Base-by-base conservation (phyloP, 306 rosid species). In the Medicago arabica region DNA sequence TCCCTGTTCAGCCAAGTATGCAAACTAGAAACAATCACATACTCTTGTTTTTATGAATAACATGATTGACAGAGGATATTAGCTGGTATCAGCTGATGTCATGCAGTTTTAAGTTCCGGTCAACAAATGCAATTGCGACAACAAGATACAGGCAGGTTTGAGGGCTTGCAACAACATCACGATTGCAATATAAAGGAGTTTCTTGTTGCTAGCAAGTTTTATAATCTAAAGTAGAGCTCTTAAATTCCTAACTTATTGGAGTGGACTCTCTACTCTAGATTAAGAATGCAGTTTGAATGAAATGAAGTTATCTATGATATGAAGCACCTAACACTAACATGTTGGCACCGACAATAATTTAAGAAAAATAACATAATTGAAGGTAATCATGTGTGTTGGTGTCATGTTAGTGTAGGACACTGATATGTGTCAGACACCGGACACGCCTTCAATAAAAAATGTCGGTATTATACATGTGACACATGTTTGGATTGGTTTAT, bases 1-100 rank as follows among this genome's bases (percentile, higher is more conserved):
- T 11, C 59, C 72, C 69, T 25, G 54, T 83, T 21, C 7, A 2
- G 43, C 63, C 15, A 23, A 23, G 40, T 71, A 50, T 49, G 58
- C 15, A 13, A 67, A 70, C 72, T 46, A 21, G 14, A 58, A 54
- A 41, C 10, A 4, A 59, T 23, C 76, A n/a, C 8, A 43, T 23
- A 58, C 49, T 41, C 36, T 23, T 40, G 11, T 4, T 34, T 34
- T 34, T 34, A 34, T 28, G 31, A 28, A 28, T 3, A 28, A 28
- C 28, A 25, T 25, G 31, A 28, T 28, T 28, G 31, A 28, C 31
- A 28, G 4, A 28, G 31, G 4, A 28, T 28, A 28, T 28, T 28
- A 28, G 31, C 31, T 28, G 31, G 31, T 23, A 41, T 18, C 18
- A 69, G 67, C 67, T 59, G 69, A 65, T 38, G 16, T 12, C 19